Conservation (phyloP, 2,329 filamentous ascomycete genomes). For the Chaetomium globosum region DNA sequence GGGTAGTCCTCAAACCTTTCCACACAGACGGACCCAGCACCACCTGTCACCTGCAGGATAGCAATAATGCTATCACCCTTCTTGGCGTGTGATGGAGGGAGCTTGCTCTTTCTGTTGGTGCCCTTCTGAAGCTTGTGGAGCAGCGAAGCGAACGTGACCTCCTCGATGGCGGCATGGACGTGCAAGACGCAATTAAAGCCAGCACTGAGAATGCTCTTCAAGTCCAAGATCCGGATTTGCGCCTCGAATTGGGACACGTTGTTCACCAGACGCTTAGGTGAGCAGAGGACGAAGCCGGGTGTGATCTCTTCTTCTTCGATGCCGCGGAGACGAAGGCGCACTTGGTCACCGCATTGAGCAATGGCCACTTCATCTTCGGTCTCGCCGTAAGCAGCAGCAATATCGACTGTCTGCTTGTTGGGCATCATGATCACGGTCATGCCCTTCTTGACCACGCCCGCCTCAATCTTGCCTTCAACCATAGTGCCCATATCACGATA, state of each 20-base stretch:
- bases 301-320: conserved; percentile 97
- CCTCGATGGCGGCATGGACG: conserved; percentile 95
- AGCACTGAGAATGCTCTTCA: conserved; percentile 90
- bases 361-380: conserved; percentile 86
- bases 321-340: conserved; percentile 87
- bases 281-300: conserved; percentile 95
- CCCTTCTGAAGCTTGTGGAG: conserved; percentile 96
- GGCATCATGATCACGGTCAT: conserved; percentile 92
- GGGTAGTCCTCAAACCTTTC: conserved; percentile 96
- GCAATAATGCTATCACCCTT: conserved; percentile 84
- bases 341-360: conserved; percentile 90
- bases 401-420: conserved; percentile 77
- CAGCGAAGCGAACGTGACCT: conserved; percentile 86
- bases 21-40: conserved; percentile 83
- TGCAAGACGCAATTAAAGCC: conserved; percentile 98
- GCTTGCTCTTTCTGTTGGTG: conserved; percentile 90
- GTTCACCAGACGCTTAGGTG: conserved; percentile 89
- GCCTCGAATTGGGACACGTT: conserved; percentile 89
- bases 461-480: conserved; percentile 96
- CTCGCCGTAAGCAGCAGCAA: conserved; percentile 88
- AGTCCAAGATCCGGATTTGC: conserved; percentile 90
- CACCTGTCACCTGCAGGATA: conserved; percentile 81
- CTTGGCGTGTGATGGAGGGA: conserved; percentile 87
- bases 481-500: conserved; percentile 97
- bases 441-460: conserved; percentile 79